phyloP scores from a whole-genome alignment of 805 yeast genomes.

The Barnettozyma vustinii region DNA sequence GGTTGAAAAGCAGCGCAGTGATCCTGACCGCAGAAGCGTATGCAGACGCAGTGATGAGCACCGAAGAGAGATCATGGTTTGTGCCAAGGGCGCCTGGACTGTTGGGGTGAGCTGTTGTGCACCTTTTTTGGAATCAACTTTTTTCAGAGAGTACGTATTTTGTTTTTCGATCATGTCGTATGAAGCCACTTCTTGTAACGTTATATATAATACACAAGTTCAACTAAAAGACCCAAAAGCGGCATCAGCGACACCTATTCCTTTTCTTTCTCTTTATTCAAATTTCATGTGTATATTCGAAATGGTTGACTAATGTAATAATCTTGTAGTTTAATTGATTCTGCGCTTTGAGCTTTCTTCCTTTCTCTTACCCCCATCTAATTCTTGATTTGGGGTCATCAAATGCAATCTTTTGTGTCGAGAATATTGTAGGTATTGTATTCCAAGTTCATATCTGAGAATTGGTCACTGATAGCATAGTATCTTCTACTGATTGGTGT shows the following conservation, averaged over 20 bases:
- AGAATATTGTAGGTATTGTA: not conserved
- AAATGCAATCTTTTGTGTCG: not conserved
- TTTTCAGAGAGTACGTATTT: not conserved
- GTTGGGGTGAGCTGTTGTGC: not conserved
- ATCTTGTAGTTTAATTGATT: not conserved
- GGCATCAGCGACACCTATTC: slow-evolving; percentile 8
- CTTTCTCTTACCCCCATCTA: too few relatives aligned
- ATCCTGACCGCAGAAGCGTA: not conserved
- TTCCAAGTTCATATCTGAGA: not conserved
- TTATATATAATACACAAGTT: not conserved
- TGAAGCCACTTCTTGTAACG: not conserved
- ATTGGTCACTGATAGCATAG: not conserved
- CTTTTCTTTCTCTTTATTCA: slow-evolving; percentile 13
- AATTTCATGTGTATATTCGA: slow-evolving; percentile 8
- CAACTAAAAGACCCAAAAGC: not conserved
- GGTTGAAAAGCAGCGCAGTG: not conserved
- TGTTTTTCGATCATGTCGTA: too few relatives aligned
- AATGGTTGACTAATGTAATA: slow-evolving; percentile 17
- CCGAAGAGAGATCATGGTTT: not conserved
- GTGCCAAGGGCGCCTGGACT: not conserved
- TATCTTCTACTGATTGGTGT: slow-evolving; percentile 6
- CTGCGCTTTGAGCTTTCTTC: not conserved
- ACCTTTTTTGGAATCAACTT: not conserved
- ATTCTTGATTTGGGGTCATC: not conserved
- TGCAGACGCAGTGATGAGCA: not conserved